Conservation (phyloP, 2,329 filamentous ascomycete species). For the Nothophaeocryptopus gaeumannii region DNA sequence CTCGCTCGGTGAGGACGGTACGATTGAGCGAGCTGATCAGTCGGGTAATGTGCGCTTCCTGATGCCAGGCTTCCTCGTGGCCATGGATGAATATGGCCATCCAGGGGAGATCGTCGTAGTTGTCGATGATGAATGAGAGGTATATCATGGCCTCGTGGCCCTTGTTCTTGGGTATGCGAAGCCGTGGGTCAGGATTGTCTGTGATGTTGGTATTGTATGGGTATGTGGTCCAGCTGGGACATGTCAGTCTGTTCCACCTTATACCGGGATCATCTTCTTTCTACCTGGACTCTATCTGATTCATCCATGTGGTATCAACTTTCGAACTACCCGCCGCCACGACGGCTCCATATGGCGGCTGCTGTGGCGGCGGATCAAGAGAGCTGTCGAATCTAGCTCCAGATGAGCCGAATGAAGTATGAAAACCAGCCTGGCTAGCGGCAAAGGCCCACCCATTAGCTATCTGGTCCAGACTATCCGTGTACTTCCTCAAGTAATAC, state of each 20-base stretch:
- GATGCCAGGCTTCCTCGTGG: conserved; percentile 30
- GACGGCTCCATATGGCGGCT: conserved; percentile 20
- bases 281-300: background rate
- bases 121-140: conserved; percentile 47
- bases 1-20: conserved; percentile 22
- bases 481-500: background rate
- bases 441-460: background rate
- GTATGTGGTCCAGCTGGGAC: conserved; percentile 18
- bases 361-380: conserved; percentile 13
- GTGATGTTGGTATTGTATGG: conserved; percentile 41
- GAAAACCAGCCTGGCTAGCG: too few relatives aligned
- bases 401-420: background rate
- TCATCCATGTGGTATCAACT: conserved; percentile 19
- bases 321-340: conserved; percentile 14
- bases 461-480: background rate
- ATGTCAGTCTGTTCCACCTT: background rate
- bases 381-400: background rate
- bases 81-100: conserved; percentile 31
- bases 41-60: conserved; percentile 22
- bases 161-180: conserved; percentile 46
- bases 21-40: conserved; percentile 26
- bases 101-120: conserved; percentile 39
- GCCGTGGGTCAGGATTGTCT: conserved; percentile 30
- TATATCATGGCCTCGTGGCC: conserved; percentile 49
- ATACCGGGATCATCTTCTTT: too few relatives aligned